Conservation (phyloP, 805 yeast genomes). For the Zygosaccharomyces siamensis region DNA sequence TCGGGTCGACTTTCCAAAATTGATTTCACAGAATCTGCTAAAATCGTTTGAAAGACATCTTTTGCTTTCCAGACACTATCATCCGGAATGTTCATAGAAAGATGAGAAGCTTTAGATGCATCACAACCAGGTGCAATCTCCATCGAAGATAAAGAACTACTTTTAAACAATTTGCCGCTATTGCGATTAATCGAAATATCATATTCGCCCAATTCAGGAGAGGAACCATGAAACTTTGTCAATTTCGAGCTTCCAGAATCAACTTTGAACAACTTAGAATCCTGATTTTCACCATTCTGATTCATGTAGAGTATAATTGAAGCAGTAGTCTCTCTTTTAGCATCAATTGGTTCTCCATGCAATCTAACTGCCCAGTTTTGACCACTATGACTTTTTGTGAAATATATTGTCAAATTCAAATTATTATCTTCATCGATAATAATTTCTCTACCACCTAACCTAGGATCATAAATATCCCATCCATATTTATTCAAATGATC, state of each 20-base stretch:
- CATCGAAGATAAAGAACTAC: slow-evolving; percentile 29
- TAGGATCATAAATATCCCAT: slow-evolving; percentile 85
- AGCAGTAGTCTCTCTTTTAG: slow-evolving; percentile 45
- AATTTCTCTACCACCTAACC: slow-evolving; percentile 77
- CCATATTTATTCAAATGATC: slow-evolving; percentile 71
- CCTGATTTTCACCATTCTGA: slow-evolving; percentile 48
- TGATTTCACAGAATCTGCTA: slow-evolving; percentile 62
- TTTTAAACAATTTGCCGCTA: slow-evolving; percentile 32
- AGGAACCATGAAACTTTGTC: slow-evolving; percentile 42
- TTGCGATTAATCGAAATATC: slow-evolving; percentile 55
- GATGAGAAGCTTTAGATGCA: slow-evolving; percentile 58
- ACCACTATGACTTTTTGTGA: slow-evolving; percentile 66
- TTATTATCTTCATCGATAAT: slow-evolving; percentile 64
- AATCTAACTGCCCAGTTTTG: slow-evolving; percentile 79
- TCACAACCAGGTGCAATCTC: slow-evolving; percentile 42
- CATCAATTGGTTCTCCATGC: slow-evolving; percentile 55
- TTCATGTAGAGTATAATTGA: slow-evolving; percentile 77
- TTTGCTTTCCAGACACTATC: slow-evolving; percentile 71
- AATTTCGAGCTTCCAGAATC: slow-evolving; percentile 28
- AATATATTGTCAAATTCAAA: slow-evolving; percentile 60
- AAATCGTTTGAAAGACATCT: slow-evolving; percentile 64
- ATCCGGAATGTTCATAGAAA: slow-evolving; percentile 65
- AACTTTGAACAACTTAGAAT: slow-evolving; percentile 24
- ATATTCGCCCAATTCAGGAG: slow-evolving; percentile 67
- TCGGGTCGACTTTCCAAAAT: slow-evolving; percentile 28